A percentile compares a stretch with the other conserved stretches of the same genome.
Evolutionary conservation across 1,284 basidiomycete genomes (phyloP).

Genomic region (Papiliotrema fonsecae): DNA sequence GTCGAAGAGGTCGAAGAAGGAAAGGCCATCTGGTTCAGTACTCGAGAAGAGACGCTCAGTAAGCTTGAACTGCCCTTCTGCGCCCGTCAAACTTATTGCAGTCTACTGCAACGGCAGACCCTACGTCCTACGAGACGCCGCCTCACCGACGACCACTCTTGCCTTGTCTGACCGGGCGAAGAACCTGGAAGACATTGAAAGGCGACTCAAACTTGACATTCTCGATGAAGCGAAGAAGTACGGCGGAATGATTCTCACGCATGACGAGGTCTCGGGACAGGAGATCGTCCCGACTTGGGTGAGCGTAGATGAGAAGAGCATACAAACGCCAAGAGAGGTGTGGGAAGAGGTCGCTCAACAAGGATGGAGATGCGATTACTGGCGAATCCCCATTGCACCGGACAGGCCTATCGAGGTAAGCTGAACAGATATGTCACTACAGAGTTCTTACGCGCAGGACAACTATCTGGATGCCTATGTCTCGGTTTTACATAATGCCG

Average conservation of each 20-base stretch:
- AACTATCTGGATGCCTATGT: slow-evolving; percentile 94
- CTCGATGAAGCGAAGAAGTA: slow-evolving; percentile 80
- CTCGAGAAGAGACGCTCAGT: slow-evolving; percentile 51
- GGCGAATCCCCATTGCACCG: slow-evolving; percentile 85
- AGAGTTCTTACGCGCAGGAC: slow-evolving; percentile 54
- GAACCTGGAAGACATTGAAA: slow-evolving; percentile 93
- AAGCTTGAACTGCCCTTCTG: slow-evolving; percentile 9
- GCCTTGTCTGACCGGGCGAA: slow-evolving; percentile 84
- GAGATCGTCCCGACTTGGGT: slow-evolving; percentile 93
- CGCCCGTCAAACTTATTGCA: slow-evolving; percentile 1
- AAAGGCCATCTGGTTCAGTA: slow-evolving; percentile 53
- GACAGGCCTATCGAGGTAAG: slow-evolving; percentile 75
- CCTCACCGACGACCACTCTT: slow-evolving; percentile 75
- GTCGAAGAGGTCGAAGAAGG: slow-evolving; percentile 10
- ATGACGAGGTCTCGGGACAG: slow-evolving; percentile 69
- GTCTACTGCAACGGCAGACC: slow-evolving; percentile 71
- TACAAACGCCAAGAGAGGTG: slow-evolving; percentile 82
- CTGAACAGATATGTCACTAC: neutral
- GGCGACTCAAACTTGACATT: slow-evolving; percentile 85
- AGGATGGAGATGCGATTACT: slow-evolving; percentile 87
- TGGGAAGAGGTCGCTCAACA: slow-evolving; percentile 72
- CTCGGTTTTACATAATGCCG: slow-evolving; percentile 70
- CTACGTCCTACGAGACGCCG: slow-evolving; percentile 90
- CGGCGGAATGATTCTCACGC: slow-evolving; percentile 86
- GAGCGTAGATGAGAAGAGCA: slow-evolving; percentile 75